These are phyloP conservation scores for Penicillium italicum DNA, from an alignment of 2,329 filamentous ascomycete genomes.

Conservation along the genomic window DNA sequence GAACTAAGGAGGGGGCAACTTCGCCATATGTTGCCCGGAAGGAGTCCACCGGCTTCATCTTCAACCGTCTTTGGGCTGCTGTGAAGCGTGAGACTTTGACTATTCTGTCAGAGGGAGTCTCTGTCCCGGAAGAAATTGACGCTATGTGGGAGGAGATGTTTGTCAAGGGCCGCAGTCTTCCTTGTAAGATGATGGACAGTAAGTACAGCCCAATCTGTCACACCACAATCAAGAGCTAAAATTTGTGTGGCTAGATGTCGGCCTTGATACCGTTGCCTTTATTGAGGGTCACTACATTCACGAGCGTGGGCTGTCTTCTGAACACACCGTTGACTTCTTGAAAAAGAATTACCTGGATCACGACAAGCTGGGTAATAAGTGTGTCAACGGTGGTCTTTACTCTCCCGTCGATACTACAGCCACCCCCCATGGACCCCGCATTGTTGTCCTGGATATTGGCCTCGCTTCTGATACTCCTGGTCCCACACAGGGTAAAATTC, in stretches of 20 bases:
- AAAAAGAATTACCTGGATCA: slow-evolving; percentile 45
- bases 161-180: slow-evolving; percentile 26
- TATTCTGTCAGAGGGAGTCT: slow-evolving; percentile 51
- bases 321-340: slow-evolving; percentile 47
- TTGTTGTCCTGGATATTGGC: slow-evolving; percentile 13
- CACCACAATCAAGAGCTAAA: not conserved
- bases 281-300: slow-evolving; percentile 54
- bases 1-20: slow-evolving; percentile 40
- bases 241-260: slow-evolving; percentile 35
- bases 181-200: slow-evolving; percentile 48
- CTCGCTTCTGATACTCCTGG: not conserved
- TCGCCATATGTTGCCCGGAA: slow-evolving; percentile 44
- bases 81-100: slow-evolving; percentile 53
- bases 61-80: slow-evolving; percentile 57
- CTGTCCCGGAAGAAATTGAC: slow-evolving; percentile 50
- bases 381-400: slow-evolving; percentile 42
- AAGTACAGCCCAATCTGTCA: not conserved
- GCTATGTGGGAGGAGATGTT: slow-evolving; percentile 46
- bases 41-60: slow-evolving; percentile 53
- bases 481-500: slow-evolving; percentile 15
- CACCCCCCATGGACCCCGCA: slow-evolving; percentile 18
- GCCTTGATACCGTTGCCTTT: slow-evolving; percentile 52
- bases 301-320: slow-evolving; percentile 44
- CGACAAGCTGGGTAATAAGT: slow-evolving; percentile 49
- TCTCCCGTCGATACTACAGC: slow-evolving; percentile 19